Conservation (phyloP, 2,329 filamentous ascomycete species). For the Paramyrothecium roridum region DNA sequence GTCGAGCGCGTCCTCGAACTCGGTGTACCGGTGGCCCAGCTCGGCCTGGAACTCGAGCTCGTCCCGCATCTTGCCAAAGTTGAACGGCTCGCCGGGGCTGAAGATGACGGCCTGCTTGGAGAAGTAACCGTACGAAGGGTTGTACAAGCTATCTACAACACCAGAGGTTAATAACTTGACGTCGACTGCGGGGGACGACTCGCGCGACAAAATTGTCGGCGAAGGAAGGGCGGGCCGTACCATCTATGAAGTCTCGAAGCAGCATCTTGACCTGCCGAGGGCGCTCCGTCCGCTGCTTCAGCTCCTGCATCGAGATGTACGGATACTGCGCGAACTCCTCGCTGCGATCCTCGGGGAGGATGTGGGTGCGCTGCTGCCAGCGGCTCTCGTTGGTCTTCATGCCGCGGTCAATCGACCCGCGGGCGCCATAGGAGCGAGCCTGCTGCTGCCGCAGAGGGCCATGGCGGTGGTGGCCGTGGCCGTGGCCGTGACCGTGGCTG, state of each 20-base stretch:
- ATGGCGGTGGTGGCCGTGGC: constrained; percentile 3
- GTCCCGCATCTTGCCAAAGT: constrained; percentile 78
- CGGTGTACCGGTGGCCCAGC: constrained; percentile 75
- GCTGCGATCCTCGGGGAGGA: constrained; percentile 72
- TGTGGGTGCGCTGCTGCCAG: constrained; percentile 82
- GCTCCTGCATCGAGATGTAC: constrained; percentile 76
- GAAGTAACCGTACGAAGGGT: constrained; percentile 93
- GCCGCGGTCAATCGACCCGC: constrained; percentile 31
- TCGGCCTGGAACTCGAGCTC: constrained; percentile 80
- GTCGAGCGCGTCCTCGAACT: constrained; percentile 89
- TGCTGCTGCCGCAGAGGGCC: constrained; percentile 4
- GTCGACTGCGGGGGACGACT: background rate
- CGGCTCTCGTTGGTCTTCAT: constrained; percentile 59
- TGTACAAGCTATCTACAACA: constrained; percentile 79
- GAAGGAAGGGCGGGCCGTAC: constrained; percentile 38
- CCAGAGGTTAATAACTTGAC: background rate
- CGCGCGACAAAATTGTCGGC: no score
- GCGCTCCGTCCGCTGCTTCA: constrained; percentile 70
- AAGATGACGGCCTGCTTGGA: constrained; percentile 97
- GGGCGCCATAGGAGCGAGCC: constrained; percentile 21
- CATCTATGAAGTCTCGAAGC: constrained; percentile 95
- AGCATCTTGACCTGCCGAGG: constrained; percentile 94
- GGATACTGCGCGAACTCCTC: constrained; percentile 82
- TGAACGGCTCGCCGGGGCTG: constrained; percentile 84
- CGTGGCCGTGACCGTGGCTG: background rate